Percentiles rank a stretch among this genome's conserved stretches.
Conservation (phyloP, 768 basidiomycete genomes). For the Hygrophoropsis aurantiaca region DNA sequence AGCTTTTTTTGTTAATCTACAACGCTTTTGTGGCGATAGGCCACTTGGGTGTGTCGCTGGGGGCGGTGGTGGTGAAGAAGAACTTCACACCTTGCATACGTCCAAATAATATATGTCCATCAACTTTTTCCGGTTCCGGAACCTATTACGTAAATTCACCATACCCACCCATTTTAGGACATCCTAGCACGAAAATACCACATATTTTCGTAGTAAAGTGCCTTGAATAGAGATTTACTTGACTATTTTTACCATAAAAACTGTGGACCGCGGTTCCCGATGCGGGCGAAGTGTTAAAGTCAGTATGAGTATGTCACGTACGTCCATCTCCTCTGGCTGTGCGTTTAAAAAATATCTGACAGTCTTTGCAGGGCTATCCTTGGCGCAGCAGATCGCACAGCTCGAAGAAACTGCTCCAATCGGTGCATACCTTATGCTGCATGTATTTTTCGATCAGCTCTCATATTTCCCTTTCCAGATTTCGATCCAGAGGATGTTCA, state of each 20-base stretch:
- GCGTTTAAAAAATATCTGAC: not conserved
- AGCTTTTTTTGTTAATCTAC: constrained; percentile 11
- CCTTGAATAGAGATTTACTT: too few species aligned
- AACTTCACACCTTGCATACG: constrained; percentile 12
- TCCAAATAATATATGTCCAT: constrained; percentile 11
- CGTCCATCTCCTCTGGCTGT: not conserved
- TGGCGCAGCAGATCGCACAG: constrained; percentile 80
- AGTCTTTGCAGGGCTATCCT: constrained; percentile 44
- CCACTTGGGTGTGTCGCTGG: constrained; percentile 29
- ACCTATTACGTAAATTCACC: constrained; percentile 5
- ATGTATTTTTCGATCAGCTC: constrained; percentile 3
- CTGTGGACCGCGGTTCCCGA: too few species aligned
- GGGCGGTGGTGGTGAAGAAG: constrained; percentile 32
- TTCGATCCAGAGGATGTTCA: constrained; percentile 73
- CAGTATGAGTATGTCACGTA: not conserved
- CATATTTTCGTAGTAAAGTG: not conserved
- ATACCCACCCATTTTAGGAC: not conserved
- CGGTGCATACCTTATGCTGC: constrained; percentile 45
- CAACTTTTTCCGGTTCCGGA: constrained; percentile 34
- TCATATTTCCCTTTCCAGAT: constrained; percentile 40
- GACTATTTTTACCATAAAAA: not conserved
- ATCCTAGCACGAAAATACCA: not conserved
- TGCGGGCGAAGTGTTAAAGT: not conserved
- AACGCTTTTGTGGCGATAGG: constrained; percentile 24
- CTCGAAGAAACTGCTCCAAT: constrained; percentile 70